Evolutionary conservation across 768 basidiomycete species (phyloP).

Genomic region (Lactifluus hygrophoroides): DNA sequence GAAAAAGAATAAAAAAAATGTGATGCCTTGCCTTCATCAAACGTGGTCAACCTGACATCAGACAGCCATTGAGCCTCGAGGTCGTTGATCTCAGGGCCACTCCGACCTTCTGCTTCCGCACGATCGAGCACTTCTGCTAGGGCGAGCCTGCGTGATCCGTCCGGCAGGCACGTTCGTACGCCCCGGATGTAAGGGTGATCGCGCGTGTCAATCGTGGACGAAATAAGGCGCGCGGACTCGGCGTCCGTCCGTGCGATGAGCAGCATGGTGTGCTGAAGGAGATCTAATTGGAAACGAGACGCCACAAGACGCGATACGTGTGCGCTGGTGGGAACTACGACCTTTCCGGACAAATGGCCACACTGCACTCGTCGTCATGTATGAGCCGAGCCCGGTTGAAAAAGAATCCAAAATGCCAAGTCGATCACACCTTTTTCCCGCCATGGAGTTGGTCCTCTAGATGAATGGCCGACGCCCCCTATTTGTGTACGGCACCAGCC

Average conservation of each 20-base stretch:
- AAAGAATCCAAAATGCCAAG: no score
- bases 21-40: conserved; percentile 59
- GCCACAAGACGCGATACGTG: conserved; percentile 80
- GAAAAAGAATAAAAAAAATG: no score
- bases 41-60: conserved; percentile 64
- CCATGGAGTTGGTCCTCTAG: conserved; percentile 93
- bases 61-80: conserved; percentile 73
- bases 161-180: conserved; percentile 37
- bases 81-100: conserved; percentile 59
- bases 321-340: conserved; percentile 83
- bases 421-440: conserved; percentile 69
- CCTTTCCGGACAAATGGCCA: conserved; percentile 87
- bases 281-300: conserved; percentile 83
- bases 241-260: conserved; percentile 90
- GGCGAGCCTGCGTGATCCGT: conserved; percentile 33
- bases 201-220: conserved; percentile 69
- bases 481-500: not conserved
- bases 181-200: conserved; percentile 78
- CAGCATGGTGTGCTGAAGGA: conserved; percentile 81
- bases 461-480: conserved; percentile 87
- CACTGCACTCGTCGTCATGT: no score
- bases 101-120: conserved; percentile 55
- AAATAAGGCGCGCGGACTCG: conserved; percentile 77
- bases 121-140: conserved; percentile 64
- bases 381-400: no score